Base-by-base conservation (phyloP, 768 basidiomycete species). In the Tricholoma flavovirens region DNA sequence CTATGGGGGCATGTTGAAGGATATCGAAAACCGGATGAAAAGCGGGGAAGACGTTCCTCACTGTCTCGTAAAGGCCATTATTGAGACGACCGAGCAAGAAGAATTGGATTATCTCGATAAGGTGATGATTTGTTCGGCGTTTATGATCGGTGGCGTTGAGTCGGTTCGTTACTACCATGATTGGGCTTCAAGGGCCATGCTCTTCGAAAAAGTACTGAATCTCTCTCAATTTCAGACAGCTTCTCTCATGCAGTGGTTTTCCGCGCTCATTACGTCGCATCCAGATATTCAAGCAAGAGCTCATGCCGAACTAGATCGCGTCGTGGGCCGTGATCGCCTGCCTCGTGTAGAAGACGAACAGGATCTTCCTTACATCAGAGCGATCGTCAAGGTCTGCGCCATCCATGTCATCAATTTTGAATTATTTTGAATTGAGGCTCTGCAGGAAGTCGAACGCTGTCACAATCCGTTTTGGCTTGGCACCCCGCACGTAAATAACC, bases 111-210 rank as follows among this genome's bases (percentile, higher is more conserved):
- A 67, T 49, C 42, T 72, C 2, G 78, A 79, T 60, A 72, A 75
- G 66, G 49, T 65, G 7, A 75, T 77, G 30, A 63, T 79, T 14
- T 69, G 72, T 21, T 65, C 73, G 4, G 75, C 70, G 2, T 77
- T 78, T 58, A 76, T 74, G 67, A 72, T 77, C 11, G 77, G 73
- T 5, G 77, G 77, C 10, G 74, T 78, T 15, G 71, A 78, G 54
- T 72, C 77, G 29, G 76, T 75, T 38, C 17, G 67, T n/a, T 12
- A 33, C 5, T 33, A n/a, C n/a, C n/a, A n/a, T 26, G 24, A 26
- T 26, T 26, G 5, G 5, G 12, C 12, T 15, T 11, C 6, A 32
- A 32, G 30, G 35, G 12, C 36, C 36, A 6, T 38, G n/a, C 1
- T 9, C 6, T 17, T 42, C 6, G 40, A 19, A 42, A 42, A 42